Percentiles rank a stretch among this genome's conserved stretches.
These are phyloP conservation scores for Asclepias syriaca DNA, from an alignment of 257 asterid genomes.

Conservation along the genomic window DNA sequence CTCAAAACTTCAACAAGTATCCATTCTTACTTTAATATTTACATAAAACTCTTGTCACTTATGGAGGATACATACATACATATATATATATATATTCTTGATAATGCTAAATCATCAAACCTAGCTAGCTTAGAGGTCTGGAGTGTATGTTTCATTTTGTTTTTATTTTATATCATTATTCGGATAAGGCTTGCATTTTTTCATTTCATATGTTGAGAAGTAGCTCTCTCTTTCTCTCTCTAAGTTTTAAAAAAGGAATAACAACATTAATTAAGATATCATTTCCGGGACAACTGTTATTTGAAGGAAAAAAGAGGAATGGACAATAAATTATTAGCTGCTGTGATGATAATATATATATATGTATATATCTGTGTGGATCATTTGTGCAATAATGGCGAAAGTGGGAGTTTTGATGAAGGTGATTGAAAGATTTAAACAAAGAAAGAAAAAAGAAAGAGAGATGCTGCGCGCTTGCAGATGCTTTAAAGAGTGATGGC, in stretches of 20 bases:
- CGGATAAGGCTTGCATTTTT: background rate
- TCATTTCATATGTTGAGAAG: background rate
- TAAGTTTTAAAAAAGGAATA: no score
- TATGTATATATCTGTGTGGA: background rate
- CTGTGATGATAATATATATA: slow-evolving; percentile 3
- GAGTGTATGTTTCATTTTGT: background rate
- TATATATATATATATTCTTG: background rate
- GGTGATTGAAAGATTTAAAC: slow-evolving; percentile 22
- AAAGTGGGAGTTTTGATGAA: slow-evolving; percentile 18
- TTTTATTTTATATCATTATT: no score
- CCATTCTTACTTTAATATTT: background rate
- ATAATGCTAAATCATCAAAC: background rate
- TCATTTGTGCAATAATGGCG: slow-evolving; percentile 26
- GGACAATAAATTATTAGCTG: background rate
- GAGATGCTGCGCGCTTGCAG: background rate
- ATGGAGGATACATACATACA: background rate
- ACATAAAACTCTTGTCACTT: background rate
- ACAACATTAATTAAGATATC: background rate
- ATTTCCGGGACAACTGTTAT: background rate
- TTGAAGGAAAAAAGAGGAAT: background rate
- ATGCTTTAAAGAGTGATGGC: slow-evolving; percentile 21
- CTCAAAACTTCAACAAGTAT: slow-evolving; percentile 12
- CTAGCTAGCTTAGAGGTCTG: background rate
- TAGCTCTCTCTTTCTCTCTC: no score
- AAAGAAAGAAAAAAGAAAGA: slow-evolving; percentile 1